Evolutionary conservation across 805 yeast genomes (phyloP).

Genomic region (Candida vartiovaarae): DNA sequence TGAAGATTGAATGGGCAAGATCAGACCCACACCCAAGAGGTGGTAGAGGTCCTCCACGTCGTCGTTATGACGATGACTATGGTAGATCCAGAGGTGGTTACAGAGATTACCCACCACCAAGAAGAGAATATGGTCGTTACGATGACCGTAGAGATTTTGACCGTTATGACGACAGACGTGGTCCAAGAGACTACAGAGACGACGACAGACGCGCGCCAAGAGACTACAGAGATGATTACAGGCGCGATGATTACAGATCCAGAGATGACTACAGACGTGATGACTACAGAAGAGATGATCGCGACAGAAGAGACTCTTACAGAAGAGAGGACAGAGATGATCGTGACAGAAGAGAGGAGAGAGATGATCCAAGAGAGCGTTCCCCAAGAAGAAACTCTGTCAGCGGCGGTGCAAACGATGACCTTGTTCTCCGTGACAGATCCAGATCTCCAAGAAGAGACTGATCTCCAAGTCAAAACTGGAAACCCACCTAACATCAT

Average conservation of each 20-base stretch:
- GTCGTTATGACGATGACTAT: slow-evolving; percentile 7
- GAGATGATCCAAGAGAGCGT: slow-evolving; percentile 4
- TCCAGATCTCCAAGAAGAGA: slow-evolving; percentile 27
- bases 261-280: slow-evolving; percentile 16
- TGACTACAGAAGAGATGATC: slow-evolving; percentile 5
- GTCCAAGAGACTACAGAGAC: slow-evolving; percentile 11
- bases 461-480: neutral
- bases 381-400: slow-evolving; percentile 10
- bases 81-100: neutral
- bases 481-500: no score
- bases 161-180: slow-evolving; percentile 13
- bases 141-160: slow-evolving; percentile 6
- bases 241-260: slow-evolving; percentile 11
- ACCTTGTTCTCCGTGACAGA: slow-evolving; percentile 7
- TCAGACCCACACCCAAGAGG: slow-evolving; percentile 40
- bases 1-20: slow-evolving; percentile 49
- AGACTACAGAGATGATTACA: slow-evolving; percentile 14
- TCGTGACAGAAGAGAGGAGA: slow-evolving; percentile 4
- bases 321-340: slow-evolving; percentile 11
- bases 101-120: slow-evolving; percentile 4
- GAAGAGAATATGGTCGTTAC: slow-evolving; percentile 15
- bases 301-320: slow-evolving; percentile 13
- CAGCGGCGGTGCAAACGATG: slow-evolving; percentile 5
- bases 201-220: slow-evolving; percentile 8
- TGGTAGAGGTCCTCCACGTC: slow-evolving; percentile 8